Evolutionary conservation across 2,329 filamentous ascomycete species (phyloP), one percentile per base, ranked within the genome.

Genomic region (Penicillium freii): DNA sequence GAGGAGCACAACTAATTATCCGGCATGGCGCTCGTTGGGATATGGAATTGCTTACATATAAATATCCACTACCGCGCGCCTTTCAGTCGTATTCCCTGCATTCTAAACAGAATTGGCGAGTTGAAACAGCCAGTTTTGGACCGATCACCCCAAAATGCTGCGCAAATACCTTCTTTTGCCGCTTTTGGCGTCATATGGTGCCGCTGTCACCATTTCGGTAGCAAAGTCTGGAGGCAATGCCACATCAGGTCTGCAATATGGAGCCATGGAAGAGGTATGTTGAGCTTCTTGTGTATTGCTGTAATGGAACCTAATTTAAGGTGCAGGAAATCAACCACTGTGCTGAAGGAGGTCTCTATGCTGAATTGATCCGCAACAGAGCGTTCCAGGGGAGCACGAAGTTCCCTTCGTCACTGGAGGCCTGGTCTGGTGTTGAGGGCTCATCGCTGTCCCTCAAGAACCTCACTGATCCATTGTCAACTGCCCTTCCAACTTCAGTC

Each of bases 401-500:
- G 39, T 74, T 54, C 62, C 75, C 54, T 65, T 71, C 61, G 49
- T 69, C 46, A 54, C 54, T 62, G 60, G 71, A 69, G 27, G 71
- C 69, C 1, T 76, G 70, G 66, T 58, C 57, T n/a, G 58, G 67
- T 17, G 64, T 74, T 2, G 67, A 67, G 3, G 62, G 58, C n/a
- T 69, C 69, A 7, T 60, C 54, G 0, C 51, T 76, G 5, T 60
- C 69, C 8, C 68, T 81, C 23, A 70, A 78, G 53, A 70, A 72
- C 23, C 67, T 78, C 5, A 63, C 48, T 15, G 61, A 74, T 43
- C 79, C 79, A 1, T 69, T 81, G 0, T 81, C 79, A 0, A 71
- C 76, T 54, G 77, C 77, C 27, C 63, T 81, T 17, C 77, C 76
- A 1, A 75, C 73, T 0, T 78, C 75, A 0, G 65, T 81, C 63